Conservation (phyloP, 805 yeast genomes). For the Candida tibetensis region DNA sequence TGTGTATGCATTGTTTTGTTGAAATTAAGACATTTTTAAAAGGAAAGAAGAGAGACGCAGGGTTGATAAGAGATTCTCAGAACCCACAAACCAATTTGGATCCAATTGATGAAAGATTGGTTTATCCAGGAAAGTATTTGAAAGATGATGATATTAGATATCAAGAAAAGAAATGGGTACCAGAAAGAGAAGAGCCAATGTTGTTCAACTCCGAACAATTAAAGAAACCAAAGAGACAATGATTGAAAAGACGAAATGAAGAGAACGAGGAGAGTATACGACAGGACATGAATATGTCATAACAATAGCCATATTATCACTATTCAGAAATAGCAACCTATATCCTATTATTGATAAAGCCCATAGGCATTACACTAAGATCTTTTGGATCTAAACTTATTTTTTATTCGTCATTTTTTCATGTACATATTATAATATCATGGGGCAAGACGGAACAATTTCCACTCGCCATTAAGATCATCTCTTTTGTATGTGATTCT, state of each 20-base stretch:
- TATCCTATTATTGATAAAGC: too few species aligned
- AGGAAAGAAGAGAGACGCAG: constrained; percentile 35
- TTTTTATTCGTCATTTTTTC: too few species aligned
- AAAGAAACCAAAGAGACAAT: constrained; percentile 17
- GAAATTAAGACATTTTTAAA: constrained; percentile 79
- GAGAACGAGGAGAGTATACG: too few species aligned
- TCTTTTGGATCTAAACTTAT: too few species aligned
- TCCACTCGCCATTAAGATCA: constrained; percentile 52
- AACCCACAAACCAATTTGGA: constrained; percentile 45
- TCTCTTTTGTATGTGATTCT: constrained; percentile 67
- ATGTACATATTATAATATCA: constrained; percentile 14
- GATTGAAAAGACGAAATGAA: too few species aligned
- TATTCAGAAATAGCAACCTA: not conserved
- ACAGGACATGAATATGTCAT: constrained; percentile 6
- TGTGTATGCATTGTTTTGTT: constrained; percentile 89
- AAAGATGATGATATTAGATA: constrained; percentile 28
- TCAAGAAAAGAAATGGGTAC: constrained; percentile 43
- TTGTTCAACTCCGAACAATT: constrained; percentile 28
- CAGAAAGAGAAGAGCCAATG: constrained; percentile 42
- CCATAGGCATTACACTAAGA: too few species aligned
- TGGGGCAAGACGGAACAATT: constrained; percentile 70
- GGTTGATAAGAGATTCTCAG: constrained; percentile 26
- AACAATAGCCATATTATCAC: not conserved
- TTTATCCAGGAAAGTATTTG: constrained; percentile 72
- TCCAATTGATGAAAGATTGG: constrained; percentile 57